Base-by-base conservation (phyloP, 176 grass and related monocot genomes). In the Bonia amplexicaulis region DNA sequence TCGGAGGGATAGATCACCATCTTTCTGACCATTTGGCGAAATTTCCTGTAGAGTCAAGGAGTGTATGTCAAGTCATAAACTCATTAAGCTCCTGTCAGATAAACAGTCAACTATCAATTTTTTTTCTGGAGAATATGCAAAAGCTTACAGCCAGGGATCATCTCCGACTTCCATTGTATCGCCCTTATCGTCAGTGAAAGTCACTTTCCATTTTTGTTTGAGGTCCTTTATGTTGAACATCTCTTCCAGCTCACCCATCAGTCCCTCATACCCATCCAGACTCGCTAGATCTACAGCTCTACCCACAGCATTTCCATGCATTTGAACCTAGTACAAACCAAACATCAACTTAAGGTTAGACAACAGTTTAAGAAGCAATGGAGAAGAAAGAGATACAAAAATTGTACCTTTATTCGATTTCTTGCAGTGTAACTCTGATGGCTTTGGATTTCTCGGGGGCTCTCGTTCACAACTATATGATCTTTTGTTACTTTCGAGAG, bases 171-270 rank as follows among this genome's bases (percentile, higher is more conserved):
- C 84, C 85, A 87, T 86, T 26, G 76, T 87, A 61, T 91, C 92
- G 12, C 85, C 85, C 48, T 94, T 89, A 33, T 94, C 79, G 7
- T 93, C 89, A 9, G 79, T 97, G 84, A 94, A 97, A 80, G 91
- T 71, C n/a, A 93, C 88, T 61, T 91, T 81, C 85, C 87, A 93
- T 89, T 92, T 94, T 57, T 86, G 69, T 75, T 87, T 86, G 39
- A 90, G 58, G 66, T 88, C 91, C 78, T 88, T 84, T 85, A 93
- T 93, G 59, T 93, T 80, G 41, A 97, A 97, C 95, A 97, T 93
- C 69, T 82, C 80, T 75, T 91, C 89, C 26, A 97, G 83, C 49
- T 97, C 95, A 33, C 52, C 26, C 29, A 85, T 90, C 60, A 97
- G 66, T 48, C 88, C 73, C 14, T 58, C 67, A 74, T 93, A 97